Evolutionary conservation across 2,329 filamentous ascomycete species (phyloP).

Genomic region (Fusarium ramigenum): DNA sequence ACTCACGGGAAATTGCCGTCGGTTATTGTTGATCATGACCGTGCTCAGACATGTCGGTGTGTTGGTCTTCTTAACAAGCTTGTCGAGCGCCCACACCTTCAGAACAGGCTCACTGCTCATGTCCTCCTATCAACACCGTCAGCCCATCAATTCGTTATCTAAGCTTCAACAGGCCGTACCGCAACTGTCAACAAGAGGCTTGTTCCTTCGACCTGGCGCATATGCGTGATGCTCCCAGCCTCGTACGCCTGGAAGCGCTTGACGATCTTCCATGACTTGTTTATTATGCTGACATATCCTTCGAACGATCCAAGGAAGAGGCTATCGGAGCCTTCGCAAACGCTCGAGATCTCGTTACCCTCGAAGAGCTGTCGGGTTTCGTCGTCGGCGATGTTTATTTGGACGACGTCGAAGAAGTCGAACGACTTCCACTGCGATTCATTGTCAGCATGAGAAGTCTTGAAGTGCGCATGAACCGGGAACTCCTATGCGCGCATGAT

Average conservation of each 20-base stretch:
- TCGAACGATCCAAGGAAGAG: conserved; percentile 88
- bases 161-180: conserved; percentile 45
- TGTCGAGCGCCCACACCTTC: conserved; percentile 98
- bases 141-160: neutral
- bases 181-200: conserved; percentile 85
- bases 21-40: conserved; percentile 85
- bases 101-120: conserved; percentile 86
- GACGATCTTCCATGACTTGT: conserved; percentile 85
- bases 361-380: conserved; percentile 83
- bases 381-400: conserved; percentile 81
- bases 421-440: conserved; percentile 90
- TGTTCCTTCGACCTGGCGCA: conserved; percentile 90
- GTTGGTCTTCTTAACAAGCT: conserved; percentile 92
- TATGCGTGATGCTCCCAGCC: conserved; percentile 81
- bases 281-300: conserved; percentile 88
- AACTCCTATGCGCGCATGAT: neutral
- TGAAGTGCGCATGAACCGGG: rapidly evolving
- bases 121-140: conserved; percentile 70
- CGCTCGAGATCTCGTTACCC: conserved; percentile 81
- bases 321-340: conserved; percentile 87
- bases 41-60: conserved; percentile 88
- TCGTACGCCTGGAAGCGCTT: conserved; percentile 90
- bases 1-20: conserved; percentile 88
- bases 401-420: conserved; percentile 97
- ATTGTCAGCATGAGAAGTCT: conserved; percentile 3